phyloP scores from a whole-genome alignment of 441 rosid genomes.

The Gossypium aridum region DNA sequence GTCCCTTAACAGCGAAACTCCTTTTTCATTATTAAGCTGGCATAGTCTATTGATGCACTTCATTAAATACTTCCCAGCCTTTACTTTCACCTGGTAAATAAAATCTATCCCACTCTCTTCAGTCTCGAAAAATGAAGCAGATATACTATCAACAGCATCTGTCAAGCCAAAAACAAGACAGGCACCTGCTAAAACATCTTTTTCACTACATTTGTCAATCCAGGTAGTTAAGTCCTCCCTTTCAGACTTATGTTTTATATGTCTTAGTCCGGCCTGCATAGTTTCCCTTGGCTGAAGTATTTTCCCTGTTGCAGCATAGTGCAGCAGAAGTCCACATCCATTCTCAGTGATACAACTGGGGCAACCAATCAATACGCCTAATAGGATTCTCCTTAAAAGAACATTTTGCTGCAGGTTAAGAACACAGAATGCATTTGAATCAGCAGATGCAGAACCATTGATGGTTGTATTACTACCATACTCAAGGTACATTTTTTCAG shows the following conservation, averaged over 20 bases:
- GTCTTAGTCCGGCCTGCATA: slow-evolving; percentile 16
- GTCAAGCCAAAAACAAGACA: slow-evolving; percentile 51
- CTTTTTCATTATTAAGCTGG: slow-evolving; percentile 28
- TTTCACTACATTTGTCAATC: slow-evolving; percentile 25
- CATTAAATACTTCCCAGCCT: slow-evolving; percentile 44
- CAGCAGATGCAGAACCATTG: slow-evolving; percentile 20
- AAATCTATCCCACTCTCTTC: slow-evolving; percentile 39
- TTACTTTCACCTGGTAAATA: slow-evolving; percentile 48
- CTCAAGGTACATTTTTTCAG: slow-evolving; percentile 25
- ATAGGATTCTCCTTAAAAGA: slow-evolving; percentile 47
- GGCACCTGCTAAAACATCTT: slow-evolving; percentile 52
- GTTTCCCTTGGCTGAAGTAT: slow-evolving; percentile 18
- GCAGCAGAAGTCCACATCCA: slow-evolving; percentile 54
- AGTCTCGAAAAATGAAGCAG: slow-evolving; percentile 39
- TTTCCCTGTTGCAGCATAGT: slow-evolving; percentile 61
- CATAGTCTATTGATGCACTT: slow-evolving; percentile 53
- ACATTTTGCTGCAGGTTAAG: slow-evolving; percentile 20
- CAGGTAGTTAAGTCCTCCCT: slow-evolving; percentile 11
- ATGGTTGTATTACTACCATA: slow-evolving; percentile 13
- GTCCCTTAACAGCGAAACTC: slow-evolving; percentile 36
- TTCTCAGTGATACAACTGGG: slow-evolving; percentile 35
- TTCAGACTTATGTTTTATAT: slow-evolving; percentile 16
- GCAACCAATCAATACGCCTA: slow-evolving; percentile 51
- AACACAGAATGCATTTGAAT: slow-evolving; percentile 14
- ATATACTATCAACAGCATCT: slow-evolving; percentile 50